Evolutionary conservation across 1,284 basidiomycete species (phyloP), one percentile per base, ranked within the genome.

Genomic region (Boletus hoseneyae): DNA sequence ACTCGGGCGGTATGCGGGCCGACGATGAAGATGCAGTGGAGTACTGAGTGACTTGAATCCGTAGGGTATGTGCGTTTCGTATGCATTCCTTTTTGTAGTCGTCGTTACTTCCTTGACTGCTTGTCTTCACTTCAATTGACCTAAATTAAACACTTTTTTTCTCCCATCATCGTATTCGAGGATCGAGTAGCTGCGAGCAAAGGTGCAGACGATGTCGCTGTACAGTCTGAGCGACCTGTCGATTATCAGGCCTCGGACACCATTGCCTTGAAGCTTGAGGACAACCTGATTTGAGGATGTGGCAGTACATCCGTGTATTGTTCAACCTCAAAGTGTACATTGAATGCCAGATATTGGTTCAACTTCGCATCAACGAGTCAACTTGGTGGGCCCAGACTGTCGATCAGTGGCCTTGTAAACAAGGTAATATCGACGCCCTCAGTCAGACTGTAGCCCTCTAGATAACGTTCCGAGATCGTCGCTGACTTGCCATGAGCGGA

Each of bases 11-110:
- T 30, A 70, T 71, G 61, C 73, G 66, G 41, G 75, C 73, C 42
- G 77, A 81, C 47, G 79, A 81, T 44, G 79, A 82, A 55, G 79
- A 82, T 59, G 79, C 79, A 21, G 79, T 82, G 46, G 79, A 82
- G 67, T 82, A 82, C 62, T 82, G 49, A 68, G 25, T 34, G 32
- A 43, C 38, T 33, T 47, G 34, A 40, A 44, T 49, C 18, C 23
- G 54, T 55, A 52, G 62, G 62, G 56, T 60, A 65, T 62, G 59
- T 65, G 48, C 51, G 30, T 58, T 53, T 47, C 60, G 59, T 62
- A 60, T 52, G 61, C 59, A 55, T 60, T 51, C 47, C 44, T 50
- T 53, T 54, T 54, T 53, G 47, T 43, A 25, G 40, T 47, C 51
- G 48, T 51, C 41, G 39, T n/a, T 53, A 55, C 40, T 36, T 48